These are phyloP conservation scores for Tuber brumale DNA, from an alignment of 495 filamentous ascomycete species.

Conservation along the genomic window DNA sequence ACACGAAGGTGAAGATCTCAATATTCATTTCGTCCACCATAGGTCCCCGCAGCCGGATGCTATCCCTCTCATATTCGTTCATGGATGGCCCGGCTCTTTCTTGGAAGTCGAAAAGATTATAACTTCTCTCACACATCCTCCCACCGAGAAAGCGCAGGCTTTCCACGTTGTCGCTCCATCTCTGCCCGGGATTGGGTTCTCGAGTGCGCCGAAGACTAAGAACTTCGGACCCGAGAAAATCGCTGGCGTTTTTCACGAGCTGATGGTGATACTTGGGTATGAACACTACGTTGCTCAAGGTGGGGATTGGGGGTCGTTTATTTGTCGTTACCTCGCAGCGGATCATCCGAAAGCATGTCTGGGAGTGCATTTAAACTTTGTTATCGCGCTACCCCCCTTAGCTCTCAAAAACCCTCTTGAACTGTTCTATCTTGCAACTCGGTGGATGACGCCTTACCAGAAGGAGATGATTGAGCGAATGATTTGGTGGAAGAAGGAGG, in stretches of 20 bases:
- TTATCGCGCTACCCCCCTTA: constrained; percentile 43
- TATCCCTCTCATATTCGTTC: constrained; percentile 57
- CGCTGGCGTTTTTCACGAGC: constrained; percentile 54
- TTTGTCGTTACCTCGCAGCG: constrained; percentile 54
- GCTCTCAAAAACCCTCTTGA: constrained; percentile 23
- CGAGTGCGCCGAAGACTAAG: constrained; percentile 50
- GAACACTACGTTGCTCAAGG: constrained; percentile 59
- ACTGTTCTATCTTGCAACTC: constrained; percentile 12
- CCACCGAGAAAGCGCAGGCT: constrained; percentile 46
- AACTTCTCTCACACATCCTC: constrained; percentile 50
- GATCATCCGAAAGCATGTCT: constrained; percentile 54
- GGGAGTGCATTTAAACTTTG: constrained; percentile 62
- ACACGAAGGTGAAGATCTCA: constrained; percentile 44
- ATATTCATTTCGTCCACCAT: constrained; percentile 56
- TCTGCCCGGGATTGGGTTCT: constrained; percentile 68
- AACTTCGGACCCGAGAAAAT: constrained; percentile 57
- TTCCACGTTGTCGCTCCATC: constrained; percentile 68
- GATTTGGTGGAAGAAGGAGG: constrained; percentile 21
- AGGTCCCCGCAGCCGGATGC: constrained; percentile 48
- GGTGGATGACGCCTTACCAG: constrained; percentile 42
- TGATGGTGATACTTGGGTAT: constrained; percentile 67
- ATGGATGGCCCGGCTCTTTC: constrained; percentile 65
- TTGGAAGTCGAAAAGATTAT: constrained; percentile 61
- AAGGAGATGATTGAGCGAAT: constrained; percentile 21
- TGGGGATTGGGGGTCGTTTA: constrained; percentile 62